phyloP scores from a whole-genome alignment of 768 basidiomycete genomes.

The Paxillus rubicundulus region DNA sequence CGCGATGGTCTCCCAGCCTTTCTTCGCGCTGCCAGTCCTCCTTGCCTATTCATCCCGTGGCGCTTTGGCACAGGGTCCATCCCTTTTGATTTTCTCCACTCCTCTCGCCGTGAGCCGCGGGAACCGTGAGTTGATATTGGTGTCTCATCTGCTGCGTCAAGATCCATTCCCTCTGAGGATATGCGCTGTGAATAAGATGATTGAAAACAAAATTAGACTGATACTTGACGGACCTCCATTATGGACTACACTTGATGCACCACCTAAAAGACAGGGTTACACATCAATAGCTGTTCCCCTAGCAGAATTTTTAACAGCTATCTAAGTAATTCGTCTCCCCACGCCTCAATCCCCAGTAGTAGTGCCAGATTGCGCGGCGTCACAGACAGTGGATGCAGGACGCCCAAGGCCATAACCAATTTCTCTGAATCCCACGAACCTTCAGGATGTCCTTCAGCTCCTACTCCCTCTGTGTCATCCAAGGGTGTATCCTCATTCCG shows the following conservation, averaged over 20 bases:
- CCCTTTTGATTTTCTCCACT: constrained; percentile 83
- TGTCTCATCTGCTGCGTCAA: constrained; percentile 39
- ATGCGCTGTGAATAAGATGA: constrained; percentile 8
- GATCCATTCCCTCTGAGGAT: constrained; percentile 48
- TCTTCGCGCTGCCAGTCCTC: constrained; percentile 53
- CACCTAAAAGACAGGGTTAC: constrained; percentile 16
- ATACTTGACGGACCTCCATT: constrained; percentile 22
- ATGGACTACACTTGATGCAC: constrained; percentile 5
- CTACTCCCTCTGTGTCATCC: constrained; percentile 30
- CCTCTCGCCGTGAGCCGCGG: constrained; percentile 71
- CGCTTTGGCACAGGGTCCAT: constrained; percentile 49
- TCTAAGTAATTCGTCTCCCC: neutral
- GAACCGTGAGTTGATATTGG: constrained; percentile 79
- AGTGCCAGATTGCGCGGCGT: constrained; percentile 38
- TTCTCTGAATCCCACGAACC: constrained; percentile 52
- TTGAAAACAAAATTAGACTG: neutral
- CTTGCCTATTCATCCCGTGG: constrained; percentile 66
- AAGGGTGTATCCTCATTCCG: constrained; percentile 23
- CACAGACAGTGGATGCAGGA: constrained; percentile 51
- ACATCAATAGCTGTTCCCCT: constrained; percentile 14
- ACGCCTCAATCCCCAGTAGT: constrained; percentile 11
- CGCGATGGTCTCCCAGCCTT: constrained; percentile 71
- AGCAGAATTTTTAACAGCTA: neutral
- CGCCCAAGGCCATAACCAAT: constrained; percentile 47
- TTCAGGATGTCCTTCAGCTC: constrained; percentile 34